Base-by-base conservation (phyloP, 1,139 yeast genomes). In the Wickerhamomyces sp. region DNA sequence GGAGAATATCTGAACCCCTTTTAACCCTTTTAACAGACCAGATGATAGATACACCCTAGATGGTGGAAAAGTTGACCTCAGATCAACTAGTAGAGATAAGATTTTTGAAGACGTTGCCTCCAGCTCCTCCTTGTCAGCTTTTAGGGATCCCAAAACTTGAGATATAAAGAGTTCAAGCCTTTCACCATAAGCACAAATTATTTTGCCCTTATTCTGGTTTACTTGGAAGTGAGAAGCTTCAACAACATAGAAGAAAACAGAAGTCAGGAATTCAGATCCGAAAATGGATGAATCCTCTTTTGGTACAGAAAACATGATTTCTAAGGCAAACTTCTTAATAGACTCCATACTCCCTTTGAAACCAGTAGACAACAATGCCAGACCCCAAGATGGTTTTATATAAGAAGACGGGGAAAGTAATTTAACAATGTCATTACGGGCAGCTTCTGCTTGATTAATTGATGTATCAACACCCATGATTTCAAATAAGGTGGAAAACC, bases 391-490 rank as follows among this genome's bases (percentile, higher is more conserved):
- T 0, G 91, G 81, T 46, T 80, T 76, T 35, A 84, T 71, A 18
- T 73, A 64, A 0, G 81, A 73, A 1, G 61, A 54, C 2, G 79
- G 75, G 0, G 81, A 69, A 37, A 88, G 71, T 27, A 88, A 64
- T 2, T 67, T 67, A 6, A 81, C 63, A 37, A 90, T 75, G 57
- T 88, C 96, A 8, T 67, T 66, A 2, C 78, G 65, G 0, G 95
- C 94, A 11, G 90, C 96, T 54, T 83, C 83, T 0, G 93, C 81
- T 63, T 90, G 97, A 58, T 90, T 91, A 56, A 87, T 68, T 0
- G 96, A 86, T 0, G 96, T 83, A 61, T 90, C 97, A 41, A 90
- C 75, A 2, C 90, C 94, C 36, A 88, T 67, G 41, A 90, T 84
- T 59, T 90, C 96, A 54, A 80, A 84, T 13, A 90, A 66, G 0